Conservation (phyloP, 1,139 yeast species). For the Zygosaccharomyces pseudobailii region DNA sequence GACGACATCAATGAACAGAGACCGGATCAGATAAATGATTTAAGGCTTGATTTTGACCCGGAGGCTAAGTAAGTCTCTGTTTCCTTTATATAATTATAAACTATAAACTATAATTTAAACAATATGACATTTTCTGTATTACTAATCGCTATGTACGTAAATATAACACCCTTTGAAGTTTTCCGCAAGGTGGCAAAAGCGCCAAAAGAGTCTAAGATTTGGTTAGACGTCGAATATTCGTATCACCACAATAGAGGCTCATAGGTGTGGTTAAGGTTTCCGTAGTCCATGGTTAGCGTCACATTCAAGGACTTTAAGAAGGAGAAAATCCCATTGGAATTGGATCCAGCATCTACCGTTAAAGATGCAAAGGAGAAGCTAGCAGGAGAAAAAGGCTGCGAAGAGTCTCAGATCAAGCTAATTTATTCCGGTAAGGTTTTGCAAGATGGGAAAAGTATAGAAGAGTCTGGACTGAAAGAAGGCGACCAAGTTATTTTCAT, state of each 20-base stretch:
- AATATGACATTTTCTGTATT: neutral
- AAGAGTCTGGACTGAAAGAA: slow-evolving; percentile 70
- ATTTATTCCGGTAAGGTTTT: slow-evolving; percentile 87
- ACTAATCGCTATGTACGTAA: neutral
- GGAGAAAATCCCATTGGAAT: slow-evolving; percentile 76
- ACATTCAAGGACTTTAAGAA: slow-evolving; percentile 90
- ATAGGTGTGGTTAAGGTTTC: neutral
- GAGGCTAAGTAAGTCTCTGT: neutral
- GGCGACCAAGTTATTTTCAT: slow-evolving; percentile 90
- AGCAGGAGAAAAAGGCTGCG: slow-evolving; percentile 65
- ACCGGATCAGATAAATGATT: slow-evolving; percentile 10
- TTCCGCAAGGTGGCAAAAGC: slow-evolving; percentile 8
- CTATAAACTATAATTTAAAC: neutral
- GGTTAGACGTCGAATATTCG: neutral
- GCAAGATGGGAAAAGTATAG: slow-evolving; percentile 74
- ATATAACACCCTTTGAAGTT: neutral
- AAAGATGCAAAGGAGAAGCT: slow-evolving; percentile 67
- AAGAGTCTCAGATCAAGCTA: slow-evolving; percentile 71
- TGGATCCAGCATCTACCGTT: slow-evolving; percentile 67
- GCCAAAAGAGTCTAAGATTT: slow-evolving; percentile 1
- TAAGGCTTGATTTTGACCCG: slow-evolving; percentile 1
- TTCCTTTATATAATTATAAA: neutral
- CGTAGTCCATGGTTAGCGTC: slow-evolving; percentile 55
- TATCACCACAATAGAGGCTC: neutral
- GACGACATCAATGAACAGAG: slow-evolving; percentile 37